Evolutionary conservation across 345 rosid species (phyloP).

Genomic region (Clarkia xantiana): DNA sequence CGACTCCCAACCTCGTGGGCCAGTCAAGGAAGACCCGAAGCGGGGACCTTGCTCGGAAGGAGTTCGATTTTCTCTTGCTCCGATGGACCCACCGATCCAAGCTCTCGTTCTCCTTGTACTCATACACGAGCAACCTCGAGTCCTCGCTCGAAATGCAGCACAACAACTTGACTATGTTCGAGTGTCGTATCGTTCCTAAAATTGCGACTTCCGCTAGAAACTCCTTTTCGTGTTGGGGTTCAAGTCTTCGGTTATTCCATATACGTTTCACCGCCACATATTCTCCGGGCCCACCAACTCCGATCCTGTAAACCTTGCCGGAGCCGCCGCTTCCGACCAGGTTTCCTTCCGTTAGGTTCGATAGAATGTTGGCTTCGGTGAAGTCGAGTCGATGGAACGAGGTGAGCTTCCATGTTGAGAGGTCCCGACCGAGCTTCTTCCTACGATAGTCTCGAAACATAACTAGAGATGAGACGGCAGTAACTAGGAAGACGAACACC

Average conservation of each 20-base stretch:
- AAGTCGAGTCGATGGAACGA: conserved; percentile 65
- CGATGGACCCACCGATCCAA: conserved; percentile 79
- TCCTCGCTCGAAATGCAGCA: conserved; percentile 79
- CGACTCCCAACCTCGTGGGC: conserved; percentile 63
- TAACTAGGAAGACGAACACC: conserved; percentile 15
- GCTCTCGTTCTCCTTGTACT: conserved; percentile 78
- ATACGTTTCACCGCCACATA: conserved; percentile 84
- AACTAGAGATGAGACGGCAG: conserved; percentile 20
- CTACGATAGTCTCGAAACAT: conserved; percentile 29
- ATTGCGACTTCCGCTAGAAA: conserved; percentile 69
- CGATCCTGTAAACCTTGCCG: conserved; percentile 63
- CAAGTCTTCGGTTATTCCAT: conserved; percentile 38
- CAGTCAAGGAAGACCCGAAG: conserved; percentile 26
- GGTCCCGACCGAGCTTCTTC: conserved; percentile 22
- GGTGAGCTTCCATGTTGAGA: conserved; percentile 64
- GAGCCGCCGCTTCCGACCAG: conserved; percentile 88
- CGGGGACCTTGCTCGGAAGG: conserved; percentile 9
- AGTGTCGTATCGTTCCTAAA: conserved; percentile 60
- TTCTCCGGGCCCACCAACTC: conserved; percentile 22
- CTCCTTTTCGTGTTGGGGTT: conserved; percentile 53
- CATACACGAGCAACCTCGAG: conserved; percentile 84
- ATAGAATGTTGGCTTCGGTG: conserved; percentile 40
- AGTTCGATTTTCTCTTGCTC: conserved; percentile 20
- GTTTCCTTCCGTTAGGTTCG: conserved; percentile 51
- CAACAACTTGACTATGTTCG: conserved; percentile 67